Base-by-base conservation (phyloP, 148 eudicot genomes). In the Rheum nobile region DNA sequence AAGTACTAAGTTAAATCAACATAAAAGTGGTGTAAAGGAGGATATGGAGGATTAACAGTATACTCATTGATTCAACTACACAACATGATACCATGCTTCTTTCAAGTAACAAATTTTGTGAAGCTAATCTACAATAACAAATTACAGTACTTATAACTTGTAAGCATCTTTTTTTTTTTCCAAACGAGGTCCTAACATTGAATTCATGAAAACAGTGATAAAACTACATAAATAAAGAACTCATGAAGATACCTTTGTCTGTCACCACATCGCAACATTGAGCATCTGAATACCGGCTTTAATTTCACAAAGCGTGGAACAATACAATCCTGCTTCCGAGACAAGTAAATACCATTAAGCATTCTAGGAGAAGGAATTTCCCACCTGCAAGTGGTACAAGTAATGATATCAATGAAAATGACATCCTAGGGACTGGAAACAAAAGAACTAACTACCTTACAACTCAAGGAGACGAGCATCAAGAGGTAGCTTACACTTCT, bases 221-320 rank as follows among this genome's bases (percentile, higher is more conserved):
- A 57, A 57, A 24, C 31, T 8, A n/a, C 4, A 26, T 57, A 24
- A 9, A 57, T 57, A 21, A 10, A 57, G 32, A 24, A 26, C 65
- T 12, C 16, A 4, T 57, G 14, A 68, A 77, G 47, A 34, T 82
- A 94, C 98, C 98, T 95, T 73, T 81, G 87, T 79, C 88, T 84
- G 74, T 85, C 89, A 61, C 96, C 96, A 47, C 77, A 75, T 70
- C 80, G 86, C 80, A 91, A 75, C 79, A 63, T 79, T 78, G 96
- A 91, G 80, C 90, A 90, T 83, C 85, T 87, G 77, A 95, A 90
- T 57, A 95, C 84, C 6, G 98, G 97, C 77, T 87, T 77, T 79
- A 95, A 73, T 77, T 87, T 91, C 41, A 88, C 72, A 74, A 91
- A 95, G 31, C 97, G 97, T 59, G 98, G 96, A 86, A 90, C 97